Evolutionary conservation across 768 basidiomycete genomes (phyloP).

Genomic region (Trametes elegans): DNA sequence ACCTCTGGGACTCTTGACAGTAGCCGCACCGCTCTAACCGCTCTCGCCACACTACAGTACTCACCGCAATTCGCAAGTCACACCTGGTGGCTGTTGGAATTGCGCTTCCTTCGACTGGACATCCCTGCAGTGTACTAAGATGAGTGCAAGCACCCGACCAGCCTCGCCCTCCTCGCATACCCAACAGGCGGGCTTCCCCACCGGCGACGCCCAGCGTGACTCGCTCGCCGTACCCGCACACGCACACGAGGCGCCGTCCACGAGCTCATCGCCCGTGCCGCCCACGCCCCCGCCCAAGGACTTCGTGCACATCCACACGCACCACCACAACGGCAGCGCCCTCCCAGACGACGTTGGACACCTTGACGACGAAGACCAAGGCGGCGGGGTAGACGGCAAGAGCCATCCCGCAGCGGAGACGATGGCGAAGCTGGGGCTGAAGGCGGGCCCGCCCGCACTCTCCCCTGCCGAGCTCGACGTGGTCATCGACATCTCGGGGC

Average conservation of each 20-base stretch:
- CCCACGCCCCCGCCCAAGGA: constrained; percentile 8
- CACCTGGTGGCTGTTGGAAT: too few species aligned
- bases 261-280: constrained; percentile 12
- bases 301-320: neutral
- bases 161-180: too few species aligned
- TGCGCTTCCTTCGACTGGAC: too few species aligned
- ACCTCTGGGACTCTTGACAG: too few species aligned
- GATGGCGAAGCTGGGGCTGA: constrained; percentile 15
- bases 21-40: too few species aligned
- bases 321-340: neutral
- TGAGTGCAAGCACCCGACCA: neutral
- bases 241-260: neutral
- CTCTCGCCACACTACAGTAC: too few species aligned
- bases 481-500: constrained; percentile 10
- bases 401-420: neutral
- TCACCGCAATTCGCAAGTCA: too few species aligned
- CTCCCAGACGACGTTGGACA: too few species aligned
- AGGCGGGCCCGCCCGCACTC: constrained; percentile 6
- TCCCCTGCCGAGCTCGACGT: neutral
- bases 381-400: too few species aligned
- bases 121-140: too few species aligned
- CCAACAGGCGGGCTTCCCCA: neutral
- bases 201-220: too few species aligned
- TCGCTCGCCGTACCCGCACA: neutral
- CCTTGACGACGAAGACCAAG: neutral